phyloP scores from a whole-genome alignment of 768 basidiomycete species.

The Ramaria sp. region DNA sequence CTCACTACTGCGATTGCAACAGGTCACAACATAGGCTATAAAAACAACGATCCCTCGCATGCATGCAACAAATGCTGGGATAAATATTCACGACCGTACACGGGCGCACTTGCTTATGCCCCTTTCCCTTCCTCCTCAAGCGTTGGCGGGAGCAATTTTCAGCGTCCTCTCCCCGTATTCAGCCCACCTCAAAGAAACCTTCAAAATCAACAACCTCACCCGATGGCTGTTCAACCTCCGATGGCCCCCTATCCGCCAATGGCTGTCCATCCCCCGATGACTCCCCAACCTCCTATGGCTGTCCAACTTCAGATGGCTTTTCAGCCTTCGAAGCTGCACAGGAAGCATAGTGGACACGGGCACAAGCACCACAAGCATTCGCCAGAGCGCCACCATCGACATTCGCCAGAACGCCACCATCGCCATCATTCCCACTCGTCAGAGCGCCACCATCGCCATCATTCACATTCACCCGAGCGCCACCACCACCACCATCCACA shows the following conservation, averaged over 20 bases:
- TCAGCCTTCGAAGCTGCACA: background rate
- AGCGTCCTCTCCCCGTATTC: conserved; percentile 27
- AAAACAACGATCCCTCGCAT: conserved; percentile 49
- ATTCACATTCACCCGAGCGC: background rate
- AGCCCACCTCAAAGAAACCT: conserved; percentile 14
- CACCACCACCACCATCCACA: conserved; percentile 1
- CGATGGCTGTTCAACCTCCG: background rate
- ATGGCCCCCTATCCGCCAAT: no score
- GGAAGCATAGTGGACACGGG: background rate
- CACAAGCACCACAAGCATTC: background rate
- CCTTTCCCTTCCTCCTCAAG: conserved; percentile 20
- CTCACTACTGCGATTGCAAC: background rate
- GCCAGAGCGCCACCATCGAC: background rate
- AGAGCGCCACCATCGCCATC: background rate
- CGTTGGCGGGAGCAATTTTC: conserved; percentile 19
- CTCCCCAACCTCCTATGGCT: background rate
- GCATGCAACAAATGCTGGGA: conserved; percentile 72
- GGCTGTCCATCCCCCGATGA: background rate
- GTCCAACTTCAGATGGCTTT: background rate
- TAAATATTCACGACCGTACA: conserved; percentile 50
- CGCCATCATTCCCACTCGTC: background rate
- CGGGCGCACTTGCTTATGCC: conserved; percentile 48
- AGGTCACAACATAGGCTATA: conserved; percentile 73
- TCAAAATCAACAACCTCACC: background rate
- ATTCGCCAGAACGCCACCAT: background rate